Evolutionary conservation across 305 asterid species (phyloP).

Genomic region (Coffea humblotiana): DNA sequence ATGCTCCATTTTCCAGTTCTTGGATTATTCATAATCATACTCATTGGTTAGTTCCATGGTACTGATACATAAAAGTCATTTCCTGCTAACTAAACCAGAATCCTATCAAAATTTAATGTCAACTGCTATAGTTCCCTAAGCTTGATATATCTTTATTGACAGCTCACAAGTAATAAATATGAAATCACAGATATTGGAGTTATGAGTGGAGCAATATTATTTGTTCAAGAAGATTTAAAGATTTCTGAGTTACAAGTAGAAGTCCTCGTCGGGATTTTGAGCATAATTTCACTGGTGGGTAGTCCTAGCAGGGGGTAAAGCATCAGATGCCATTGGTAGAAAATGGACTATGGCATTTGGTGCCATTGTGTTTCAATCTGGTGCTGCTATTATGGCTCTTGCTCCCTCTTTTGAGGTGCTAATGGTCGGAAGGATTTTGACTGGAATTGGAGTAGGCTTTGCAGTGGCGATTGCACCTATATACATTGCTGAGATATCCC

Average conservation of each 20-base stretch:
- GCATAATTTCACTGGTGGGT: constrained; percentile 59
- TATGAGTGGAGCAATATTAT: constrained; percentile 71
- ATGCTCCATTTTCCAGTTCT: no score
- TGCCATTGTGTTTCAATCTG: constrained; percentile 51
- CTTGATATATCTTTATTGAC: no score
- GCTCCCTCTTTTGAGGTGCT: constrained; percentile 46
- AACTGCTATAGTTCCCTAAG: no score
- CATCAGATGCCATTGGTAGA: constrained; percentile 64
- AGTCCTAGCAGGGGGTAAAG: constrained; percentile 59
- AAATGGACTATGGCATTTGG: constrained; percentile 70
- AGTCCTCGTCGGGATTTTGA: constrained; percentile 54
- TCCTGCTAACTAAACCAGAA: no score
- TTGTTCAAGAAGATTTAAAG: constrained; percentile 55
- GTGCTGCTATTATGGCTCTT: constrained; percentile 58
- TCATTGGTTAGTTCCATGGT: no score
- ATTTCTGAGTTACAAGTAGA: constrained; percentile 56
- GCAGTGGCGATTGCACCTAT: constrained; percentile 25
- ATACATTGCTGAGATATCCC: no score
- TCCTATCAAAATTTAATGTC: no score
- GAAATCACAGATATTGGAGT: constrained; percentile 57
- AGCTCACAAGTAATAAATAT: no score
- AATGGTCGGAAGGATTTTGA: constrained; percentile 51
- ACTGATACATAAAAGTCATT: no score
- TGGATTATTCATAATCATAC: no score
- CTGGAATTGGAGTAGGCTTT: constrained; percentile 68